These are phyloP conservation scores for Mortierella sp. DNA, from an alignment of 371 early-diverging fungal species.

Conservation along the genomic window DNA sequence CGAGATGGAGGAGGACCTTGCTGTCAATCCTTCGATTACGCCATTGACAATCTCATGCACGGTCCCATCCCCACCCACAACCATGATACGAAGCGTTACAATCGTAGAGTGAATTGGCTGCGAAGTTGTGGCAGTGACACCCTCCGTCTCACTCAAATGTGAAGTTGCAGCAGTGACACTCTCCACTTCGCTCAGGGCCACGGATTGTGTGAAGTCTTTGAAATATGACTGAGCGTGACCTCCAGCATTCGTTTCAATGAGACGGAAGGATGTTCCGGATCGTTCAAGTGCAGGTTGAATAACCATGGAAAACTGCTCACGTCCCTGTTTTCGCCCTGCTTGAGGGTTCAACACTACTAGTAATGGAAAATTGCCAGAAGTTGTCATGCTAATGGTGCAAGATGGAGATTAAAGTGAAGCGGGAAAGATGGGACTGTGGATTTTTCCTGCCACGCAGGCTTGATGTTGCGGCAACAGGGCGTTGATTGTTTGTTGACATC, in stretches of 20 bases:
- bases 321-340: slow-evolving; percentile 28
- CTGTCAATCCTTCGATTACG: slow-evolving; percentile 22
- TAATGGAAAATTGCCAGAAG: slow-evolving; percentile 10
- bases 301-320: neutral
- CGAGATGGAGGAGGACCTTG: neutral
- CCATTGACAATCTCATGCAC: slow-evolving; percentile 46
- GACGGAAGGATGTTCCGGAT: neutral
- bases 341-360: slow-evolving; percentile 41
- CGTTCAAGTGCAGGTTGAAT: slow-evolving; percentile 17
- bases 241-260: slow-evolving; percentile 23
- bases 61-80: slow-evolving; percentile 44
- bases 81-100: slow-evolving; percentile 20
- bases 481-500: no score
- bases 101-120: neutral
- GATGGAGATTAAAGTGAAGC: neutral
- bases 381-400: neutral
- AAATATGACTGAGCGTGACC: slow-evolving; percentile 28
- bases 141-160: neutral
- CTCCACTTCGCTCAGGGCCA: neutral
- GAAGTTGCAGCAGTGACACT: neutral
- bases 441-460: neutral
- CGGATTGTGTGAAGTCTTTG: slow-evolving; percentile 15
- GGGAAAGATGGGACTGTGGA: neutral
- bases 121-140: neutral
- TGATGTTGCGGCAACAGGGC: no score